Conservation (phyloP, 2,329 filamentous ascomycete genomes). For the Exutisphaerella laricina region DNA sequence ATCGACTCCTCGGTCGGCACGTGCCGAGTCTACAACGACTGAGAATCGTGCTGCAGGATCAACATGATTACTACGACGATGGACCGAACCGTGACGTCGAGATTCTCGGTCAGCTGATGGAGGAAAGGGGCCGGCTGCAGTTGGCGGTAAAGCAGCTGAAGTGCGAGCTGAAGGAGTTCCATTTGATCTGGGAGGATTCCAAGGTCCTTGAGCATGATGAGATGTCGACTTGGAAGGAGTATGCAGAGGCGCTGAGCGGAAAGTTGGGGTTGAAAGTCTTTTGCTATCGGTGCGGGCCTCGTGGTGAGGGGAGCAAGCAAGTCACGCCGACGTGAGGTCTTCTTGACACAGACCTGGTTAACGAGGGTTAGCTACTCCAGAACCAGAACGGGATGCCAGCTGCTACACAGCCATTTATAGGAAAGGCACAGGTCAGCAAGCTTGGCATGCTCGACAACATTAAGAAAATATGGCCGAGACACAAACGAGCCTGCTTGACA, state of each 20-base stretch:
- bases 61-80: not conserved
- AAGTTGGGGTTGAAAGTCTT: not conserved
- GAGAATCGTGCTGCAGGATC: not conserved
- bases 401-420: too few relatives aligned
- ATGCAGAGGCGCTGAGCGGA: not conserved
- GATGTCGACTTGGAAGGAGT: not conserved
- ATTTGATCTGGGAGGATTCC: constrained; percentile 2
- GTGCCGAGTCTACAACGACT: not conserved
- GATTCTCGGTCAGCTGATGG: not conserved
- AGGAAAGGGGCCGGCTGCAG: not conserved
- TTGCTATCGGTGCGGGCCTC: too few relatives aligned
- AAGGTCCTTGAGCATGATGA: not conserved
- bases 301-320: too few relatives aligned
- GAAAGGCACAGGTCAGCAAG: too few relatives aligned
- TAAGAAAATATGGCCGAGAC: too few relatives aligned
- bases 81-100: not conserved
- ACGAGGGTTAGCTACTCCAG: too few relatives aligned
- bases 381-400: too few relatives aligned
- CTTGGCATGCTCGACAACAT: too few relatives aligned
- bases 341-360: too few relatives aligned
- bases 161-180: not conserved
- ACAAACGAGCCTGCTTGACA: too few relatives aligned
- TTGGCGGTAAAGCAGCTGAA: not conserved
- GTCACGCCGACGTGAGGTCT: too few relatives aligned
- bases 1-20: not conserved